Evolutionary conservation across 768 basidiomycete genomes (phyloP).

Genomic region (Podaxis rugospora): DNA sequence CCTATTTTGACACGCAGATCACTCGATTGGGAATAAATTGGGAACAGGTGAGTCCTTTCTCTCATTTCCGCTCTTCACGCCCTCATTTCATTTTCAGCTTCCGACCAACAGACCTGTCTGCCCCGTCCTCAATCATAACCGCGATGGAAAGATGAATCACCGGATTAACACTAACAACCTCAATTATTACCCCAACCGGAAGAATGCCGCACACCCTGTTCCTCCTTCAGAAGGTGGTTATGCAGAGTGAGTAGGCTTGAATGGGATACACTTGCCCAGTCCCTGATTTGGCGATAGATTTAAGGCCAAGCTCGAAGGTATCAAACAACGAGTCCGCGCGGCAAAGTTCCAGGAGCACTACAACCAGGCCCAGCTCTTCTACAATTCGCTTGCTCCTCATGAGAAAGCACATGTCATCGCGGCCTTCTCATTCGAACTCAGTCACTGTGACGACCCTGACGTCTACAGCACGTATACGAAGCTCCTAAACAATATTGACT

Average conservation of each 20-base stretch:
- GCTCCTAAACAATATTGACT: constrained; percentile 68
- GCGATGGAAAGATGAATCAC: constrained; percentile 56
- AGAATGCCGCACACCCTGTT: constrained; percentile 43
- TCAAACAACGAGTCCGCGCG: constrained; percentile 59
- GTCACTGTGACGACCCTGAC: constrained; percentile 72
- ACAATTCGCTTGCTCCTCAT: constrained; percentile 66
- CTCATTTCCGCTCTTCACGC: background rate
- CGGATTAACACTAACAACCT: constrained; percentile 52
- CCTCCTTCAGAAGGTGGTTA: constrained; percentile 52
- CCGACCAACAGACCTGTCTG: constrained; percentile 83
- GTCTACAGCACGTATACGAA: constrained; percentile 69
- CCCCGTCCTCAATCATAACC: constrained; percentile 66
- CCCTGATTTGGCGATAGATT: constrained; percentile 31
- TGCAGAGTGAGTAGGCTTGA: constrained; percentile 36
- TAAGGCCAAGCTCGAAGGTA: constrained; percentile 44
- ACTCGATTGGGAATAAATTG: constrained; percentile 79
- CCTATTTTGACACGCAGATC: constrained; percentile 84
- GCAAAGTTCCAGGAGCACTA: constrained; percentile 77
- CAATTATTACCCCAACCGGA: constrained; percentile 86
- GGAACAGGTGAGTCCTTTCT: constrained; percentile 42
- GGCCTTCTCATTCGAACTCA: constrained; percentile 80
- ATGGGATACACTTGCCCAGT: background rate
- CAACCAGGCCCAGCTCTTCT: constrained; percentile 75
- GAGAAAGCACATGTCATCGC: constrained; percentile 71
- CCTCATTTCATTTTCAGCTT: constrained; percentile 34